phyloP scores from a whole-genome alignment of 2,329 filamentous ascomycete genomes.

The Epicoccum sorghinum region DNA sequence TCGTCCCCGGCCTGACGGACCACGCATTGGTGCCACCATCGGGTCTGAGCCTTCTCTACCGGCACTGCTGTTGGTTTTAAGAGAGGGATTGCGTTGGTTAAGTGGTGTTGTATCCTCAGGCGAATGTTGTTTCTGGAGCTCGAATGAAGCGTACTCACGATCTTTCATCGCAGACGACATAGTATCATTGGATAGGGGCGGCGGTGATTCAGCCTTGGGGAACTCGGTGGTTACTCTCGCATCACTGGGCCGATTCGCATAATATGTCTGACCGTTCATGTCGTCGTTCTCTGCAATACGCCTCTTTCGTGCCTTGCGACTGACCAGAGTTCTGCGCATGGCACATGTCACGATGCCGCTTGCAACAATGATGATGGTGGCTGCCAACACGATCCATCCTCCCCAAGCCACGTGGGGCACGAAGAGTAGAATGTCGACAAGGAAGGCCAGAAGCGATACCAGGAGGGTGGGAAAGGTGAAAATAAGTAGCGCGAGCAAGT shows the following conservation, averaged over 20 bases:
- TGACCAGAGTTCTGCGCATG: slow-evolving; percentile 90
- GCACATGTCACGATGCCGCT: slow-evolving; percentile 88
- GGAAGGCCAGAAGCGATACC: slow-evolving; percentile 82
- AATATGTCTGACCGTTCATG: slow-evolving; percentile 95
- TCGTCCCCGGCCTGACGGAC: slow-evolving; percentile 44
- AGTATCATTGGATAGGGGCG: slow-evolving; percentile 60
- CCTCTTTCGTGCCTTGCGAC: slow-evolving; percentile 90
- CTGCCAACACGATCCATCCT: slow-evolving; percentile 88
- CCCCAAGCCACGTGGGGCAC: slow-evolving; percentile 94
- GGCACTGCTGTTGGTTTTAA: slow-evolving; percentile 59
- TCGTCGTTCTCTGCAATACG: slow-evolving; percentile 92
- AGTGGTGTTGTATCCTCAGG: slow-evolving; percentile 73
- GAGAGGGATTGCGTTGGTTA: slow-evolving; percentile 68
- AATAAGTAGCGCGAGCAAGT: slow-evolving; percentile 83
- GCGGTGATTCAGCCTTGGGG: slow-evolving; percentile 60
- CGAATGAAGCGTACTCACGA: slow-evolving; percentile 68
- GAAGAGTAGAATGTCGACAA: slow-evolving; percentile 93
- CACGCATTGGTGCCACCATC: slow-evolving; percentile 42
- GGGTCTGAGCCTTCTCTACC: slow-evolving; percentile 49
- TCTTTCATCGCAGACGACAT: slow-evolving; percentile 60
- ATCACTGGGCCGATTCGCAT: slow-evolving; percentile 57
- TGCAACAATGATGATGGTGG: slow-evolving; percentile 82
- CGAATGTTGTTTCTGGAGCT: slow-evolving; percentile 64
- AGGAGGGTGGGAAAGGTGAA: slow-evolving; percentile 85
- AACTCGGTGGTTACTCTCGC: slow-evolving; percentile 46